A percentile compares a stretch with the other conserved stretches of the same genome.
Conservation (phyloP, 208 protist genomes). For the Balamuthia mandrillaris region DNA sequence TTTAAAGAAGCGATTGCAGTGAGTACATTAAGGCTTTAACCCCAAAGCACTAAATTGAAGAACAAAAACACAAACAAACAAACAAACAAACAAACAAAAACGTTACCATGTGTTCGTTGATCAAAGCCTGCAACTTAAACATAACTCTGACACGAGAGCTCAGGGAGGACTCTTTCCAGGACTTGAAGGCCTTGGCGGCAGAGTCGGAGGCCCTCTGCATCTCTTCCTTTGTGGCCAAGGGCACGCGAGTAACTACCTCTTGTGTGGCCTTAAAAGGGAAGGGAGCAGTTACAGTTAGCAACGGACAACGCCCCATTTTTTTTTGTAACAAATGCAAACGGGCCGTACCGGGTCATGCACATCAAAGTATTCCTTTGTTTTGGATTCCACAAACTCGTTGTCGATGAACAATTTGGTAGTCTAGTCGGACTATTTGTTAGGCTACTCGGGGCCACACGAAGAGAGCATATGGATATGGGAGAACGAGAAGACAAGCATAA, state of each 20-base stretch:
- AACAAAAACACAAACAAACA: no score
- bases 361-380: conserved; percentile 69
- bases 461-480: no score
- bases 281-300: neutral
- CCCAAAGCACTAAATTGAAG: no score
- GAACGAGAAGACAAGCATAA: no score
- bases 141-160: conserved; percentile 73
- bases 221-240: conserved; percentile 75
- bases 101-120: conserved; percentile 68
- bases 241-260: conserved; percentile 73
- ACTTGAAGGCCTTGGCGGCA: conserved; percentile 62
- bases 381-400: conserved; percentile 74
- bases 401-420: conserved; percentile 75
- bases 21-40: neutral
- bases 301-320: neutral
- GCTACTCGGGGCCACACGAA: no score
- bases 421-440: no score
- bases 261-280: conserved; percentile 66
- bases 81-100: no score
- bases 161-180: conserved; percentile 70
- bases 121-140: conserved; percentile 72
- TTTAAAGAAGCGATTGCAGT: neutral
- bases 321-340: conserved; percentile 20
- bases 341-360: conserved; percentile 71
- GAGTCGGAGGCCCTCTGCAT: conserved; percentile 71